These are phyloP conservation scores for Coelastrella sp. DNA, from an alignment of 139 green algal species.

Conservation along the genomic window DNA sequence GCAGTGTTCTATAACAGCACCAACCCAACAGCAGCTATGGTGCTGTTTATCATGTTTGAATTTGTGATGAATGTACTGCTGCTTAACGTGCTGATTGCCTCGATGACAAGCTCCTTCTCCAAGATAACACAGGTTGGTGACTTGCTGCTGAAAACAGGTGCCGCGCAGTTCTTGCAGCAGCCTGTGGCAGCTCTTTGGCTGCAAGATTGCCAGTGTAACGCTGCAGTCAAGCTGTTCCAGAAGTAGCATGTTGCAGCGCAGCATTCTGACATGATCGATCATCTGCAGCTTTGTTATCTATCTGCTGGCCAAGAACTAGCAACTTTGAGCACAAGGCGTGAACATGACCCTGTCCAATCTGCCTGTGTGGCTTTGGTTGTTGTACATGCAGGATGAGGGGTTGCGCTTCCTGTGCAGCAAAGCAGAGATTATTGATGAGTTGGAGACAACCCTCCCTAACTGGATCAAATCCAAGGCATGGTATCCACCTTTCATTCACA, in stretches of 20 bases:
- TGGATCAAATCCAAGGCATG: constrained; percentile 46
- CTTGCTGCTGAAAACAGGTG: not conserved
- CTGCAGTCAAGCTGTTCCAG: no score
- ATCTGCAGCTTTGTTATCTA: no score
- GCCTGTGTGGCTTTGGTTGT: not conserved
- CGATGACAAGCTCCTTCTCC: constrained; percentile 57
- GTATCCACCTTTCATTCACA: constrained; percentile 68
- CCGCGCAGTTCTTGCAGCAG: not conserved
- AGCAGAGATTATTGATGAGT: constrained; percentile 70
- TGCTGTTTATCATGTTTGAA: constrained; percentile 68
- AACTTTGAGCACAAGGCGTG: no score
- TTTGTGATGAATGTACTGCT: constrained; percentile 65
- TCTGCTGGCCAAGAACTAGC: no score
- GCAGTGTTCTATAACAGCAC: constrained; percentile 63
- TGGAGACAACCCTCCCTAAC: constrained; percentile 67
- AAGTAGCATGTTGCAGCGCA: no score
- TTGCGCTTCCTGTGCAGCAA: constrained; percentile 59
- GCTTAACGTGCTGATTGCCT: constrained; percentile 69
- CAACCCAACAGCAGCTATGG: constrained; percentile 65
- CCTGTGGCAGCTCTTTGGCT: not conserved
- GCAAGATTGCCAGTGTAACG: no score
- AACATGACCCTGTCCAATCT: not conserved
- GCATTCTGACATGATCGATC: no score
- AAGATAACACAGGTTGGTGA: constrained; percentile 48
- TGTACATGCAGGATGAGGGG: constrained; percentile 51